phyloP scores from a whole-genome alignment of 441 rosid genomes.

The Gossypium trilobum region DNA sequence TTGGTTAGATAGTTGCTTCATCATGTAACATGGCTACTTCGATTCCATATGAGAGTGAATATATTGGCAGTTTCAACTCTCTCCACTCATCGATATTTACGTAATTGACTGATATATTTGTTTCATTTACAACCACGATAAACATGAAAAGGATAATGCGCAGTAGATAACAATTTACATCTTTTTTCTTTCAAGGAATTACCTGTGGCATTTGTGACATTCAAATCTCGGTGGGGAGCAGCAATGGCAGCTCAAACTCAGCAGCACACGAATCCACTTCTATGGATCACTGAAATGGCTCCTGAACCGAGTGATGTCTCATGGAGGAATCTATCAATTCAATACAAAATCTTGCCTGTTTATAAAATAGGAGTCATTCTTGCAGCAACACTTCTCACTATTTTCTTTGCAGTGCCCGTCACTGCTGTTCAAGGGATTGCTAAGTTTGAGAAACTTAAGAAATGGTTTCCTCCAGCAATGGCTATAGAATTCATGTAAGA shows the following conservation, averaged over 20 bases:
- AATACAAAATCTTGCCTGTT: slow-evolving; percentile 44
- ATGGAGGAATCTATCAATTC: slow-evolving; percentile 61
- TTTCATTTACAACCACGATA: neutral
- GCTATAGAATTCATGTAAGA: slow-evolving; percentile 71
- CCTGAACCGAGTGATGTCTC: slow-evolving; percentile 83
- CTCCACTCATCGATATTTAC: neutral
- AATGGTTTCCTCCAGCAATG: slow-evolving; percentile 84
- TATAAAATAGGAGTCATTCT: slow-evolving; percentile 54
- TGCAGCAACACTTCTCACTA: slow-evolving; percentile 62
- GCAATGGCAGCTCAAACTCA: slow-evolving; percentile 68
- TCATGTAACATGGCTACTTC: neutral
- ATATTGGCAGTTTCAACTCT: neutral
- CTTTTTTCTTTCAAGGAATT: slow-evolving; percentile 42
- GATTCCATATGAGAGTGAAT: neutral
- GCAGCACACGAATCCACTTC: slow-evolving; percentile 67
- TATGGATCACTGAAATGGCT: slow-evolving; percentile 67
- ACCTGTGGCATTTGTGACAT: slow-evolving; percentile 69
- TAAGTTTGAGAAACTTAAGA: slow-evolving; percentile 68
- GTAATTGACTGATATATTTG: neutral
- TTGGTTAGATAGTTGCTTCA: neutral
- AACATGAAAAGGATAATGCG: neutral
- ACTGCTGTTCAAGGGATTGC: slow-evolving; percentile 95
- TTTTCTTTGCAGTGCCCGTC: slow-evolving; percentile 81
- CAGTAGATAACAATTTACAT: neutral
- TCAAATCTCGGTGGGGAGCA: slow-evolving; percentile 67